Conservation (phyloP, 2,329 filamentous ascomycete species). For the Calonectria ilicicola region DNA sequence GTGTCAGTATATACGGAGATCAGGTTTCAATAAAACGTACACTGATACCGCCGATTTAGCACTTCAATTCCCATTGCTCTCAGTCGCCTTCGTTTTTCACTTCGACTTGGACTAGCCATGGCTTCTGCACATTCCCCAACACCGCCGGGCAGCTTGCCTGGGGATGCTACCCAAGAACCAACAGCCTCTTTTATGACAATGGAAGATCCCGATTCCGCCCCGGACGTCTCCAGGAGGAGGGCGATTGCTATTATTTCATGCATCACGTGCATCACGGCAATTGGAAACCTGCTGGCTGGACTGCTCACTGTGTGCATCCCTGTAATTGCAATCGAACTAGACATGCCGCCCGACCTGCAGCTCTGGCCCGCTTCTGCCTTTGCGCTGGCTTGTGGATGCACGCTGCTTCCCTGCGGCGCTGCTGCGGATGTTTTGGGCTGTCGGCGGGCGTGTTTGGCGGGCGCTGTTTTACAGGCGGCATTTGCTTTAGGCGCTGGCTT, state of each 20-base stretch:
- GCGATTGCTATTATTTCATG: constrained; percentile 12
- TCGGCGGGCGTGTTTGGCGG: background rate
- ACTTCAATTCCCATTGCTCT: background rate
- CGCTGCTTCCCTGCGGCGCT: background rate
- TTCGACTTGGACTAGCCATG: background rate
- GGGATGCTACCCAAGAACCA: background rate
- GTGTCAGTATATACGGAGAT: background rate
- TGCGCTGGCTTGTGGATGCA: background rate
- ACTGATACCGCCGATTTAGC: background rate
- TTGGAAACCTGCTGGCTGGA: constrained; percentile 16
- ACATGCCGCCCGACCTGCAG: background rate
- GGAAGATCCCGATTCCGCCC: background rate
- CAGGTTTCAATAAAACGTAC: background rate
- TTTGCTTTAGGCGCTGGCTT: background rate
- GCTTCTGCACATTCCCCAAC: background rate
- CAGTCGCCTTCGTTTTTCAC: background rate
- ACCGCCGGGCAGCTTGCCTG: background rate
- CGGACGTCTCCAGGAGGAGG: background rate
- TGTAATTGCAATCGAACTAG: constrained; percentile 9
- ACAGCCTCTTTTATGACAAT: background rate
- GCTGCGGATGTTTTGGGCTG: background rate
- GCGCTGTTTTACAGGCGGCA: background rate
- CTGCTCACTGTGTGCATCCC: constrained; percentile 24
- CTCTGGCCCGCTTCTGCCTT: background rate
- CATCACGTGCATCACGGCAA: constrained; percentile 18